Conservation (phyloP, 2,329 filamentous ascomycete species). For the Didymosphaeria variabile region DNA sequence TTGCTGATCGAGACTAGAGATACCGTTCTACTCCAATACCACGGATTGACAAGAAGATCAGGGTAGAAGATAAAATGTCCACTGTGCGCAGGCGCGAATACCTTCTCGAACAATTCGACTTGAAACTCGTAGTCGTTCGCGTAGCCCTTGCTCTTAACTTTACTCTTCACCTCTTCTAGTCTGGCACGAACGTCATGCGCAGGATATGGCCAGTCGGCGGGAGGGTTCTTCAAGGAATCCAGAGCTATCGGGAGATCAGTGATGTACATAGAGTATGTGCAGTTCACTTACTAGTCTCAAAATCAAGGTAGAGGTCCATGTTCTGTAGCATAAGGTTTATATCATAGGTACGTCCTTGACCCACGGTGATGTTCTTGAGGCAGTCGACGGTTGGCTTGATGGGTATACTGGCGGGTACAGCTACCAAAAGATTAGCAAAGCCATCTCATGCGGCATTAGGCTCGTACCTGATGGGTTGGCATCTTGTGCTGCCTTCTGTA, state of each 20-base stretch:
- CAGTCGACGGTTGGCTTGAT: conserved; percentile 11
- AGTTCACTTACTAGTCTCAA: conserved; percentile 7
- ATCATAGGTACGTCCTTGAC: conserved; percentile 2
- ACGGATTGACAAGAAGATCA: conserved; percentile 10
- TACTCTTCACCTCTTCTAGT: conserved; percentile 8
- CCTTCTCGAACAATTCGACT: conserved; percentile 29
- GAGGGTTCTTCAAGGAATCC: conserved; percentile 12
- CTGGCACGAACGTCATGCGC: conserved; percentile 9
- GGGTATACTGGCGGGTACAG: conserved; percentile 5
- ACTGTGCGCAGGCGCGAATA: conserved; percentile 24
- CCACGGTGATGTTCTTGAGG: conserved; percentile 11
- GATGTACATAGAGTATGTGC: background rate
- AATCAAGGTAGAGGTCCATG: conserved; percentile 8
- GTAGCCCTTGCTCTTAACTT: conserved; percentile 33
- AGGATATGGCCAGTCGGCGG: conserved; percentile 11
- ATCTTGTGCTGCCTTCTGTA: conserved; percentile 2
- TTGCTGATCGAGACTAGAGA: conserved; percentile 12
- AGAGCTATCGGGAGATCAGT: background rate
- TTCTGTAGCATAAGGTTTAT: conserved; percentile 4
- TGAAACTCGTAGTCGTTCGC: conserved; percentile 49
- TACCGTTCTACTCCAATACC: conserved; percentile 11
- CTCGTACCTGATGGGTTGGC: conserved; percentile 8
- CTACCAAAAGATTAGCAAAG: background rate
- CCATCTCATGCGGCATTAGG: background rate
- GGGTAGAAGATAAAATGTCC: conserved; percentile 26